A percentile compares a stretch with the other conserved stretches of the same genome.
phyloP scores from a whole-genome alignment of 2,329 filamentous ascomycete species.

The Didymella segeticola region DNA sequence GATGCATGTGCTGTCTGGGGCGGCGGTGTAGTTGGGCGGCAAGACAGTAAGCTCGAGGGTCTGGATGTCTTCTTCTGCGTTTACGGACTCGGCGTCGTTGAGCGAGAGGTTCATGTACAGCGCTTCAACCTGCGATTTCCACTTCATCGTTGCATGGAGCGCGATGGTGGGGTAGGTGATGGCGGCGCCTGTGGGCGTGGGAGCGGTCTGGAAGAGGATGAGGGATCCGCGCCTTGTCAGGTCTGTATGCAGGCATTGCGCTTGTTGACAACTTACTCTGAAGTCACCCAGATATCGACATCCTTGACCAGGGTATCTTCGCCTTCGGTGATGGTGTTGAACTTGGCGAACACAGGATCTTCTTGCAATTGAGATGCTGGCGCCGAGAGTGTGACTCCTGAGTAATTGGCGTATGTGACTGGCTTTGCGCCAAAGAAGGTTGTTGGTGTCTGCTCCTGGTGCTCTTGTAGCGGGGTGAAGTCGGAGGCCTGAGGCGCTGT shows the following conservation, averaged over 20 bases:
- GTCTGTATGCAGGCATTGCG: not conserved
- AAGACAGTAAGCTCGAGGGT: conserved; percentile 73
- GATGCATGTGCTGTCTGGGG: conserved; percentile 42
- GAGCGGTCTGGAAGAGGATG: conserved; percentile 65
- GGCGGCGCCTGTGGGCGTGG: conserved; percentile 65
- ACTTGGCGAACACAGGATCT: conserved; percentile 54
- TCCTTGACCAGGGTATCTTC: conserved; percentile 42
- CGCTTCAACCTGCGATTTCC: conserved; percentile 45
- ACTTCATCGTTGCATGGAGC: conserved; percentile 75
- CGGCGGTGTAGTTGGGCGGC: conserved; percentile 50
- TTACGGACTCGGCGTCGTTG: conserved; percentile 60
- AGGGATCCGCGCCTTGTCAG: conserved; percentile 55
- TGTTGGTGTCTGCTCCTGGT: conserved; percentile 74
- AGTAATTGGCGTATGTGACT: conserved; percentile 70
- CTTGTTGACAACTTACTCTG: conserved; percentile 44
- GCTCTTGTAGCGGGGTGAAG: conserved; percentile 71
- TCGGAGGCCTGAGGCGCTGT: conserved; percentile 63
- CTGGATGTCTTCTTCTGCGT: conserved; percentile 69
- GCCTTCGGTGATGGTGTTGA: conserved; percentile 46
- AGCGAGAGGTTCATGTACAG: conserved; percentile 49
- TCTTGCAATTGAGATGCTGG: conserved; percentile 61
- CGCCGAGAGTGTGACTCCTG: conserved; percentile 65
- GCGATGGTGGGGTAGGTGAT: conserved; percentile 78
- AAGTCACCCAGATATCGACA: conserved; percentile 58
- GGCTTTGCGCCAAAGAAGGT: conserved; percentile 76